Evolutionary conservation across 2,329 filamentous ascomycete genomes (phyloP), one percentile per base, ranked within the genome.

Genomic region (Anthostomella pinea): DNA sequence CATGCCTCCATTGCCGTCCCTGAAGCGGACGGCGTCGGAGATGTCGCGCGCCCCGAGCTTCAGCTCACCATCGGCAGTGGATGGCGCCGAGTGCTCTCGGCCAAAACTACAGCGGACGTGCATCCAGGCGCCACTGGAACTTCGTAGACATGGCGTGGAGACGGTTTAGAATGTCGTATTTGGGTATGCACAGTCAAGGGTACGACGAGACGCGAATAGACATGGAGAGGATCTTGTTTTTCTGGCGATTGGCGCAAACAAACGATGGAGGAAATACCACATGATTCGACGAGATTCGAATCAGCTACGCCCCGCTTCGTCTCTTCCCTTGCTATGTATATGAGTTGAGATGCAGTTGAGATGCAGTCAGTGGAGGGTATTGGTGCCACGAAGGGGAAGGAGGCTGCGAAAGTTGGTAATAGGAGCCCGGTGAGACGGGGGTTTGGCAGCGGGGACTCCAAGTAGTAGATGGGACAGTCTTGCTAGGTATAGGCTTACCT

Each of bases 21-120:
- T 75, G 13, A 80, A 80, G 54, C 66, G 76, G 22, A 62, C 66
- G 16, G 67, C 71, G 27, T 70, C 71, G 8, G 73, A 78, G 45
- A 73, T 78, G 30, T 70, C 73, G 6, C 64, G 68, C 26, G 65
- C 69, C 4, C 61, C 65, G 9, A 71, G 66, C 45, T 69, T 72
- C 37, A 64, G 66, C n/a, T 58, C 67, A 2, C 54, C 58, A 0
- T 60, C 53, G 20, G 43, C 45, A 11, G 30, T 52, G 21, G 46
- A 58, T 37, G 53, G 60, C 29, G 29, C 46, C 30, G 64, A 67
- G 25, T 48, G 52, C 19, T 51, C 60, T 20, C 51, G 62, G 30
- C 52, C 57, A 23, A 69, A 68, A 40, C 49, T 65, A 30, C 54
- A 59, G 43, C 64, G 71, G 39, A 61, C 57, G n/a, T 67, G 62